These are phyloP conservation scores for Pseudocercospora cruenta DNA, from an alignment of 2,329 filamentous ascomycete genomes.

Conservation along the genomic window DNA sequence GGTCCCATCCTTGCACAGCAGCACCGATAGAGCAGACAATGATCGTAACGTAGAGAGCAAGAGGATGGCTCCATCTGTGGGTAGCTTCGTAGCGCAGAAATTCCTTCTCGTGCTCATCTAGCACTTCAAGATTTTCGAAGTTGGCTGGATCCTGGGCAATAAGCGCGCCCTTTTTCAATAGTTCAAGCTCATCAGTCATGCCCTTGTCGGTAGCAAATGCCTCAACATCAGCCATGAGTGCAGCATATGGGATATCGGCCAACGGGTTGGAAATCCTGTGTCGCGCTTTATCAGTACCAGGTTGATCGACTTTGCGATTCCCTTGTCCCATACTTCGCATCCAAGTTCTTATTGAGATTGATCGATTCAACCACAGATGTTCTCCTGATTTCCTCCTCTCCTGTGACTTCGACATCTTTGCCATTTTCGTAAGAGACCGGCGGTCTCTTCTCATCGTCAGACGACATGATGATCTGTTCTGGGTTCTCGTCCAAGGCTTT, in stretches of 20 bases:
- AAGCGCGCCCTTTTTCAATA: constrained; percentile 54
- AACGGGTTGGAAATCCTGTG: constrained; percentile 57
- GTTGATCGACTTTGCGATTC: not conserved
- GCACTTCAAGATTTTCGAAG: constrained; percentile 48
- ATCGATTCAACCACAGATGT: constrained; percentile 14
- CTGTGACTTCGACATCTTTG: not conserved
- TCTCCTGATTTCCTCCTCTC: constrained; percentile 13
- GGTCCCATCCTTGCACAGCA: constrained; percentile 49
- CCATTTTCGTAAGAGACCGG: constrained; percentile 7
- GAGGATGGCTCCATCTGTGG: constrained; percentile 56
- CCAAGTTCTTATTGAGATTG: constrained; percentile 32
- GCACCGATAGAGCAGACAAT: constrained; percentile 57
- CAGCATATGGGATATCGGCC: constrained; percentile 54
- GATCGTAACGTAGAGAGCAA: constrained; percentile 54
- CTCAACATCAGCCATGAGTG: constrained; percentile 59
- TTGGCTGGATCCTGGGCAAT: constrained; percentile 54
- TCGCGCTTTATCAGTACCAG: not conserved
- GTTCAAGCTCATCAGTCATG: constrained; percentile 45
- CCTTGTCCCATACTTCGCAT: constrained; percentile 26
- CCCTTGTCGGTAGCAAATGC: constrained; percentile 55
- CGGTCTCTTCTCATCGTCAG: constrained; percentile 13
- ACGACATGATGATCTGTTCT: not conserved
- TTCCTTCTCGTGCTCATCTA: constrained; percentile 48
- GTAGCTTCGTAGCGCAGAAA: constrained; percentile 51
- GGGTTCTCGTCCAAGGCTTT: not conserved